Conservation (phyloP, 805 yeast species). For the Candida suzukii region DNA sequence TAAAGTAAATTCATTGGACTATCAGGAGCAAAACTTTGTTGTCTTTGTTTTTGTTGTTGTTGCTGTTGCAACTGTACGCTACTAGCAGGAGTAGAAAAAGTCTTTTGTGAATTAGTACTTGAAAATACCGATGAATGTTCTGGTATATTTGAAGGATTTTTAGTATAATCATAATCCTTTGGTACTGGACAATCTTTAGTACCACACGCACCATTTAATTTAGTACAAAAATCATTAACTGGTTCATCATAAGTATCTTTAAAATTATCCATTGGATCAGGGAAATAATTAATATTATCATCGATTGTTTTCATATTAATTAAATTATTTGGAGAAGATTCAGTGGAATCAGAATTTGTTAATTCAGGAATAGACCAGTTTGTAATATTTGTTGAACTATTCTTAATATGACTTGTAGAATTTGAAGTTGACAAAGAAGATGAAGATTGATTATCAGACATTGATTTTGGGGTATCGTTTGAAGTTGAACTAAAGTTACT, state of each 20-base stretch:
- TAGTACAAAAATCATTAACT: constrained; percentile 67
- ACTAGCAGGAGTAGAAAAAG: not conserved
- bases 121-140: too few relatives aligned
- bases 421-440: not conserved
- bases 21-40: not conserved
- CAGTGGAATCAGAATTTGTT: not conserved
- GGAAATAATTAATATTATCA: not conserved
- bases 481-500: not conserved
- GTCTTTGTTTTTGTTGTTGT: not conserved
- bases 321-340: not conserved
- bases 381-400: not conserved
- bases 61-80: not conserved
- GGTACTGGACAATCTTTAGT: constrained; percentile 65
- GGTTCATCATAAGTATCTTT: constrained; percentile 55
- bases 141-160: not conserved
- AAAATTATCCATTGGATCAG: constrained; percentile 5
- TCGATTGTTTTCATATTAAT: too few relatives aligned
- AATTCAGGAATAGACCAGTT: not conserved
- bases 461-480: not conserved
- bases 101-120: too few relatives aligned
- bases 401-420: not conserved
- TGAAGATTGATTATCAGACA: not conserved
- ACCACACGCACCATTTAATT: constrained; percentile 79
- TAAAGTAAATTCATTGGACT: not conserved
- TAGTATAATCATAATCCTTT: constrained; percentile 10